Evolutionary conservation across 192 early-diverging fungal genomes (phyloP).

Genomic region (Phycomyces nitens): DNA sequence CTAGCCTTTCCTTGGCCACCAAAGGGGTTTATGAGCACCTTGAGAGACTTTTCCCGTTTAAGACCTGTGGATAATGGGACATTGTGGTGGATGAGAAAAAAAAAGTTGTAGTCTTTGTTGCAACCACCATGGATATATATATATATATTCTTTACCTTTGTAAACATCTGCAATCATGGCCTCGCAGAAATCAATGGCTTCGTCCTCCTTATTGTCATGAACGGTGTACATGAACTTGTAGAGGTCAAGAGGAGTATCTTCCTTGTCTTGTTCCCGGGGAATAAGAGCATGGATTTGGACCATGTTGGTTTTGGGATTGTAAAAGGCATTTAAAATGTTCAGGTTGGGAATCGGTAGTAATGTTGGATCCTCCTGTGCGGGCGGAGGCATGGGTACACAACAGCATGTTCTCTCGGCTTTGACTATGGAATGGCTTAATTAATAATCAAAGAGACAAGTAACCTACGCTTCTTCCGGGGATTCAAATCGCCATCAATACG

Average conservation of each 20-base stretch:
- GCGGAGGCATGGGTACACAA: conserved; percentile 27
- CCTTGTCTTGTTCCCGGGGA: conserved; percentile 13
- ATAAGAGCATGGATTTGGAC: conserved; percentile 27
- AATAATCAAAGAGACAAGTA: not conserved
- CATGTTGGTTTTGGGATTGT: conserved; percentile 24
- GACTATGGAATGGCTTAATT: not conserved
- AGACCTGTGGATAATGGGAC: not conserved
- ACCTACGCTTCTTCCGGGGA: conserved; percentile 22
- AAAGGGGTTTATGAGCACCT: conserved; percentile 71
- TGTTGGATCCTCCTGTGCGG: conserved; percentile 14
- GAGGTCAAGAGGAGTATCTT: conserved; percentile 15
- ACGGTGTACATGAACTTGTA: conserved; percentile 34
- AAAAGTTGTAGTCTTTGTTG: no score
- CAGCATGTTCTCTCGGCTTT: conserved; percentile 13
- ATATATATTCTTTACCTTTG: not conserved
- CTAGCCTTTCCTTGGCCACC: conserved; percentile 65
- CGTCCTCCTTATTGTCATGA: not conserved
- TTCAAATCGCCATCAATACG: conserved; percentile 35
- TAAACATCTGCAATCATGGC: conserved; percentile 22
- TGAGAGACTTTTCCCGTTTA: conserved; percentile 34
- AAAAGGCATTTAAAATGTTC: conserved; percentile 17
- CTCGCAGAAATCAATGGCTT: conserved; percentile 17
- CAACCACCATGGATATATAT: not conserved
- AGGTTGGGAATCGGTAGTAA: conserved; percentile 27
- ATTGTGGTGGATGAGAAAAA: not conserved